Conservation (phyloP, 2,329 filamentous ascomycete species). For the Cladosporium sp. region DNA sequence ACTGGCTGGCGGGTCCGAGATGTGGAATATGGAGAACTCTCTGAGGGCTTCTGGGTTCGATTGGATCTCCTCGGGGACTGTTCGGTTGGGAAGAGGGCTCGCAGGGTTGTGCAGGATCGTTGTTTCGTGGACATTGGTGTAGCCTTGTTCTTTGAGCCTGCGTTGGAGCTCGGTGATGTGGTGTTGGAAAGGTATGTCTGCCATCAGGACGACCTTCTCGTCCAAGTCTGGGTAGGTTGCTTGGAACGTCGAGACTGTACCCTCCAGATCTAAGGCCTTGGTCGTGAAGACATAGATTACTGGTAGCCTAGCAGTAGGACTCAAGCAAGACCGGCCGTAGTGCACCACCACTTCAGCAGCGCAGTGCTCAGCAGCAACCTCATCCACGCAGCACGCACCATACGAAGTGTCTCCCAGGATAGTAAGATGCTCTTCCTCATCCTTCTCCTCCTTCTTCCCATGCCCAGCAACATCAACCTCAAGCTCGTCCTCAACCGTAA, state of each 20-base stretch:
- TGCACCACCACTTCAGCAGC: conserved; percentile 90
- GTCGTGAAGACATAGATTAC: conserved; percentile 90
- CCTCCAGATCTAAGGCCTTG: conserved; percentile 65
- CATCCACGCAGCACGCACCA: conserved; percentile 94
- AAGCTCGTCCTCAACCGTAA: conserved; percentile 2
- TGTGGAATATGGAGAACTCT: conserved; percentile 78
- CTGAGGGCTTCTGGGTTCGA: conserved; percentile 55
- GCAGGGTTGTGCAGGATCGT: conserved; percentile 75
- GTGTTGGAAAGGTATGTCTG: conserved; percentile 82
- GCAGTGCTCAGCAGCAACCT: conserved; percentile 92
- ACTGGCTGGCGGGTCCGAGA: conserved; percentile 76
- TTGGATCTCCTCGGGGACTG: conserved; percentile 57
- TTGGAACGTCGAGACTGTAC: conserved; percentile 63
- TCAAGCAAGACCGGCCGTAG: conserved; percentile 89
- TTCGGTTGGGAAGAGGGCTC: conserved; percentile 81
- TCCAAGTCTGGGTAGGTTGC: conserved; percentile 66
- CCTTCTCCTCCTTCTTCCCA: conserved; percentile 20
- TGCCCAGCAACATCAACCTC: conserved; percentile 17
- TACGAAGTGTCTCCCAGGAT: conserved; percentile 96
- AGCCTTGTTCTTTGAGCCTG: conserved; percentile 64
- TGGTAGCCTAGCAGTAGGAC: conserved; percentile 81
- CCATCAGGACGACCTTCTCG: conserved; percentile 75
- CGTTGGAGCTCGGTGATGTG: conserved; percentile 65
- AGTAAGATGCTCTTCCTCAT: conserved; percentile 61
- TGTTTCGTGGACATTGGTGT: conserved; percentile 68